phyloP scores from a whole-genome alignment of 306 rosid genomes.

The Pterocarpus macrocarpus region DNA sequence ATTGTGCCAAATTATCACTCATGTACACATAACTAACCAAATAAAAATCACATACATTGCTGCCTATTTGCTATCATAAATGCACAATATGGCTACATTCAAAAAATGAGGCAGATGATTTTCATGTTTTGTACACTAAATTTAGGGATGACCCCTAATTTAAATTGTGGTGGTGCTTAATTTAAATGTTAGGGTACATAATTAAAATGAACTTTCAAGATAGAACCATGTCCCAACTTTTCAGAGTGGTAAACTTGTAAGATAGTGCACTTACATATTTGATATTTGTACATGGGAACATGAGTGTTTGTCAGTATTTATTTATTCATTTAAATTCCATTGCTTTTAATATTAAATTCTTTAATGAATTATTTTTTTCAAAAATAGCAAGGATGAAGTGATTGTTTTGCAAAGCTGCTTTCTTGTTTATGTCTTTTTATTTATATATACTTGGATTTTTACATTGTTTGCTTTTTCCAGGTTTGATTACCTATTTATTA shows the following conservation, averaged over 20 bases:
- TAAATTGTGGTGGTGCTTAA: too few species aligned
- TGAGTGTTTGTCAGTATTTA: conserved; percentile 2
- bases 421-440: conserved; percentile 22
- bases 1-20: too few species aligned
- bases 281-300: neutral
- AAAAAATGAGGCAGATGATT: neutral
- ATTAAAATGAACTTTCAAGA: neutral
- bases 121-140: too few species aligned
- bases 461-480: conserved; percentile 8
- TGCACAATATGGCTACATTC: neutral
- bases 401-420: neutral
- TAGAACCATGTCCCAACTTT: neutral
- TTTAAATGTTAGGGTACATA: neutral
- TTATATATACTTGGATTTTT: conserved; percentile 30
- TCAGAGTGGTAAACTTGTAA: neutral
- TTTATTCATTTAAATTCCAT: conserved; percentile 14
- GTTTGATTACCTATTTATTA: conserved; percentile 21
- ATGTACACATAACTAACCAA: too few species aligned
- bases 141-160: too few species aligned
- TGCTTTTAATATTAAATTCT: neutral
- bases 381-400: conserved; percentile 25
- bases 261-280: conserved; percentile 8
- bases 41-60: too few species aligned
- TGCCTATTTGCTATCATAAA: too few species aligned
- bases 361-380: neutral